phyloP scores from a whole-genome alignment of 139 green algal species.

The Trebouxia sp. region DNA sequence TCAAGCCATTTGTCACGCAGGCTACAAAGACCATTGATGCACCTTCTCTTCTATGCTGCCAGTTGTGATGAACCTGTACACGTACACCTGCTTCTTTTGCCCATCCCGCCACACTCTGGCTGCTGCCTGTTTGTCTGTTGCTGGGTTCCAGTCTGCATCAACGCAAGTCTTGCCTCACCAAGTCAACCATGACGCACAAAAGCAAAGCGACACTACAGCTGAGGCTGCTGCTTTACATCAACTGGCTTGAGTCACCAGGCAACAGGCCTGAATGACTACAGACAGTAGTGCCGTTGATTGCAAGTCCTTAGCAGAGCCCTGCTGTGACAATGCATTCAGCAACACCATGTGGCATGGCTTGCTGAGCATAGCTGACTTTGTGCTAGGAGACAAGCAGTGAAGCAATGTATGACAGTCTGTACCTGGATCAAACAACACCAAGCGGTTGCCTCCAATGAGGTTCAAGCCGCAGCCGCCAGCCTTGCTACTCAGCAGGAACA shows the following conservation, averaged over 20 bases:
- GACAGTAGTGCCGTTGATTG: too few relatives aligned
- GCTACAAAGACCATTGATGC: too few relatives aligned
- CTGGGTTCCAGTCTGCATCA: conserved; percentile 78
- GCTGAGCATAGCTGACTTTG: background rate
- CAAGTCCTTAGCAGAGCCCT: too few relatives aligned
- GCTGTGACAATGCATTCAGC: too few relatives aligned
- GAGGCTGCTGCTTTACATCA: too few relatives aligned
- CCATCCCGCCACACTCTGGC: conserved; percentile 96
- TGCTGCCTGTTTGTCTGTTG: conserved; percentile 76
- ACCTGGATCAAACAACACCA: conserved; percentile 93
- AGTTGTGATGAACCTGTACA: conserved; percentile 95
- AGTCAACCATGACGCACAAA: too few relatives aligned
- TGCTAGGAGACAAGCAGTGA: background rate
- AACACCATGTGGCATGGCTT: too few relatives aligned
- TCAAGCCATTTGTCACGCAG: background rate
- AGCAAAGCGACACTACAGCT: too few relatives aligned
- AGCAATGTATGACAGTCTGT: too few relatives aligned
- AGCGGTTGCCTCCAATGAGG: conserved; percentile 92
- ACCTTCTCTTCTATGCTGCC: conserved; percentile 98
- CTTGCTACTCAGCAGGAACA: conserved; percentile 96
- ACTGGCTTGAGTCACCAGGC: too few relatives aligned
- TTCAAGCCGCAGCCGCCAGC: conserved; percentile 95
- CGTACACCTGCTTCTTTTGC: conserved; percentile 94
- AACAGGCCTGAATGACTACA: too few relatives aligned
- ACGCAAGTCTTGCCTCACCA: too few relatives aligned